Evolutionary conservation across 2,329 filamentous ascomycete genomes (phyloP).

Genomic region (Penicillium expansum): DNA sequence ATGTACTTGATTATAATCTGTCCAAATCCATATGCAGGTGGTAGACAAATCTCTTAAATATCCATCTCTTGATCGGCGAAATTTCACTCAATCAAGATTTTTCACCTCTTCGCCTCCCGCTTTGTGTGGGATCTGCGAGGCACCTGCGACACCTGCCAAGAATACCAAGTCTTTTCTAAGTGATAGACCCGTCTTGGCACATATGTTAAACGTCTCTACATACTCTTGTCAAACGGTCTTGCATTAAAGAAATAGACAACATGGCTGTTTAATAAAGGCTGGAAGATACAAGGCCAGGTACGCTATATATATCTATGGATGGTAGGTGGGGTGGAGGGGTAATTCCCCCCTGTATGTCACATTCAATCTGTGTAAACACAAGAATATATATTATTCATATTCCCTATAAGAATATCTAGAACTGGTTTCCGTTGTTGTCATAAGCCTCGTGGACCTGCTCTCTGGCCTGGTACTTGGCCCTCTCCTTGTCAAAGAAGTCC

Average conservation of each 20-base stretch:
- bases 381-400: neutral
- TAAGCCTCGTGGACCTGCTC: neutral
- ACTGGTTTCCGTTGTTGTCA: neutral
- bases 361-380: neutral
- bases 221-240: neutral
- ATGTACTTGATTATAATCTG: neutral
- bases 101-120: neutral
- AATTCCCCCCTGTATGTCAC: neutral
- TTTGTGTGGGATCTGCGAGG: neutral
- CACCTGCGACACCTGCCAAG: neutral
- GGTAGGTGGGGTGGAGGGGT: neutral
- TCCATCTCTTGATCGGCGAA: neutral
- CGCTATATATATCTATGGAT: neutral
- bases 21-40: neutral
- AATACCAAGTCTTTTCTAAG: conserved; percentile 2
- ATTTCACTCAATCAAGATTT: neutral
- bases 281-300: neutral
- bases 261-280: too few relatives aligned
- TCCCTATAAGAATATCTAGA: neutral
- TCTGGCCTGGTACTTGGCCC: conserved; percentile 58
- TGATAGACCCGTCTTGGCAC: conserved; percentile 1
- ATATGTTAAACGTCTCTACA: neutral
- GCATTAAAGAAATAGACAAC: neutral
- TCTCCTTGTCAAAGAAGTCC: conserved; percentile 58
- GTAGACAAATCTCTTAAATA: too few relatives aligned